Percentiles rank a stretch among this genome's conserved stretches.
phyloP scores from a whole-genome alignment of 768 basidiomycete species.

The Coprinopsis sp. region DNA sequence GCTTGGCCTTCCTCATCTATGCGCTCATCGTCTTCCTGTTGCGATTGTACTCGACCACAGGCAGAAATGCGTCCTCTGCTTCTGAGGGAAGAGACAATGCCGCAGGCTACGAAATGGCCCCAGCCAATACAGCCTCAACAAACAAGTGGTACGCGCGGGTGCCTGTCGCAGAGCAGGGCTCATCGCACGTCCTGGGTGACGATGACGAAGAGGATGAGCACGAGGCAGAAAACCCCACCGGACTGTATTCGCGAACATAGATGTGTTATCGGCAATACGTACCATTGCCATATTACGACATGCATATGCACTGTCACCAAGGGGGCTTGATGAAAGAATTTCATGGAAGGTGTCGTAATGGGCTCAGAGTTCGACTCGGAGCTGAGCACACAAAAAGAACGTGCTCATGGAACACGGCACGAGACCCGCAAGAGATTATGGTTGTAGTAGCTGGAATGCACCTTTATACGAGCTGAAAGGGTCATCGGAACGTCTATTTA shows the following conservation, averaged over 20 bases:
- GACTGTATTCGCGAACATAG: not conserved
- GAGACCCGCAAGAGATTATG: too few species aligned
- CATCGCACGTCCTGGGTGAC: slow-evolving; percentile 47
- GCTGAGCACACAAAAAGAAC: too few species aligned
- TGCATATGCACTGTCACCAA: too few species aligned
- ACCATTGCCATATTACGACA: too few species aligned
- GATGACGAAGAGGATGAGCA: slow-evolving; percentile 33
- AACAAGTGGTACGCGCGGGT: slow-evolving; percentile 67
- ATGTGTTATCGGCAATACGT: slow-evolving; percentile 8
- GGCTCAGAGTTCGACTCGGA: too few species aligned
- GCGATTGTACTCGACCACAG: slow-evolving; percentile 60
- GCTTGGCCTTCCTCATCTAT: slow-evolving; percentile 76
- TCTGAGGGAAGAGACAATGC: slow-evolving; percentile 13
- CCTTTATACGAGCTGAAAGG: too few species aligned
- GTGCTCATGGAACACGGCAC: too few species aligned
- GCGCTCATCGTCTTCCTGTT: slow-evolving; percentile 66
- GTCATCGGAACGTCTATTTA: too few species aligned
- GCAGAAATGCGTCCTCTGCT: slow-evolving; percentile 43
- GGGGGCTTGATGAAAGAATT: too few species aligned
- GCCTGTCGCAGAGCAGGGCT: slow-evolving; percentile 25
- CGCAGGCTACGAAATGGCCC: slow-evolving; percentile 17
- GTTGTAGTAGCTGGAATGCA: too few species aligned
- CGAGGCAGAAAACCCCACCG: not conserved
- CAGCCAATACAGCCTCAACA: slow-evolving; percentile 16
- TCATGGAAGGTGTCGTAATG: too few species aligned